Evolutionary conservation across 2,329 filamentous ascomycete genomes (phyloP).

Genomic region (Tolypocladium ovalisporum): DNA sequence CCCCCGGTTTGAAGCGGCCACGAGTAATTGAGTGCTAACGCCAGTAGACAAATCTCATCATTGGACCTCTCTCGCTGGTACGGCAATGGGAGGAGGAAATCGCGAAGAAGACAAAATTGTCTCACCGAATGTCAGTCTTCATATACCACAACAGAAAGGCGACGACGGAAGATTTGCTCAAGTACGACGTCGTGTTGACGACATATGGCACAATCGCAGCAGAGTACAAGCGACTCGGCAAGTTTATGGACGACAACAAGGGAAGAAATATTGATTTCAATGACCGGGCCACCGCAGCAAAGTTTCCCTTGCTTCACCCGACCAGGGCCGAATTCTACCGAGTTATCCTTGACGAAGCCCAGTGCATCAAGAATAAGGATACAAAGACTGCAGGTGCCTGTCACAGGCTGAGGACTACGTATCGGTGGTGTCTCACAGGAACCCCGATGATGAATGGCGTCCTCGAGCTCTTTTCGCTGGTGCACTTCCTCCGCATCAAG

Average conservation of each 20-base stretch:
- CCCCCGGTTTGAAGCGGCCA: neutral
- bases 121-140: slow-evolving; percentile 50
- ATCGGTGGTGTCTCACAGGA: slow-evolving; percentile 71
- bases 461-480: slow-evolving; percentile 64
- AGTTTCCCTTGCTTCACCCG: slow-evolving; percentile 50
- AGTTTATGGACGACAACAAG: slow-evolving; percentile 36
- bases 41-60: slow-evolving; percentile 65
- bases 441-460: slow-evolving; percentile 86
- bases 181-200: slow-evolving; percentile 71
- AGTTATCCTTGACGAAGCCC: slow-evolving; percentile 78
- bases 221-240: slow-evolving; percentile 52
- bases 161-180: slow-evolving; percentile 46
- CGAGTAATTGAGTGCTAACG: slow-evolving; percentile 16
- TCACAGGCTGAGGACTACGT: slow-evolving; percentile 52
- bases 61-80: slow-evolving; percentile 70
- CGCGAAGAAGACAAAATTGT: slow-evolving; percentile 50
- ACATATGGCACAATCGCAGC: slow-evolving; percentile 67
- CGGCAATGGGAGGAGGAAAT: slow-evolving; percentile 82
- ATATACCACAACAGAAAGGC: slow-evolving; percentile 62
- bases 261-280: slow-evolving; percentile 26
- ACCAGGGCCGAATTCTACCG: slow-evolving; percentile 57
- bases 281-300: slow-evolving; percentile 20
- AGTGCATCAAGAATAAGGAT: slow-evolving; percentile 68
- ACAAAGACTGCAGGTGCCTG: slow-evolving; percentile 65
- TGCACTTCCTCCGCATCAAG: slow-evolving; percentile 65